Evolutionary conservation across 495 filamentous ascomycete species (phyloP).

Genomic region (Penicillium taxi): DNA sequence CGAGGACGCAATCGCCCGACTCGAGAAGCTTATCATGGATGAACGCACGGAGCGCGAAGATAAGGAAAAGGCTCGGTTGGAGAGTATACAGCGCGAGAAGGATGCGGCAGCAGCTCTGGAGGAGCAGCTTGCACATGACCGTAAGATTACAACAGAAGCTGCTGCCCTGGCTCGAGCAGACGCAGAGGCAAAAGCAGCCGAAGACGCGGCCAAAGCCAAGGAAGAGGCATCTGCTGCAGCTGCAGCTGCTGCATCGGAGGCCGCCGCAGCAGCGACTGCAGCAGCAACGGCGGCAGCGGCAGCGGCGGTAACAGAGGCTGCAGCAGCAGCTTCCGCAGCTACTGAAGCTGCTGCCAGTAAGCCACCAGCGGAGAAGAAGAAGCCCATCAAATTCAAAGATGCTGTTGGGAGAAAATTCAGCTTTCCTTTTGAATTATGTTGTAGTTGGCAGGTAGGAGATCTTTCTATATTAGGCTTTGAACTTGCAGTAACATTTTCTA

Average conservation of each 20-base stretch:
- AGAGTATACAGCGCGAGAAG: slow-evolving; percentile 36
- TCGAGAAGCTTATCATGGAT: slow-evolving; percentile 47
- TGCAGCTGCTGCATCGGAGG: slow-evolving; percentile 19
- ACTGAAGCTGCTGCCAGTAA: slow-evolving; percentile 9
- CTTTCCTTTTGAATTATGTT: slow-evolving; percentile 74
- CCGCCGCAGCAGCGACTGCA: slow-evolving; percentile 15
- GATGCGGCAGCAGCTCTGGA: slow-evolving; percentile 47
- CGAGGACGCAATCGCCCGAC: slow-evolving; percentile 44
- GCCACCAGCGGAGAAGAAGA: slow-evolving; percentile 44
- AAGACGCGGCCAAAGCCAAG: slow-evolving; percentile 20
- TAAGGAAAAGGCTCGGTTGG: slow-evolving; percentile 35
- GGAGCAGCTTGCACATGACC: slow-evolving; percentile 39
- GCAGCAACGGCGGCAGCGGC: slow-evolving; percentile 11
- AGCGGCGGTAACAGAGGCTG: slow-evolving; percentile 3
- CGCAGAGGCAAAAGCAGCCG: slow-evolving; percentile 18
- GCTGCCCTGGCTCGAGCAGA: slow-evolving; percentile 37
- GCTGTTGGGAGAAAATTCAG: slow-evolving; percentile 79
- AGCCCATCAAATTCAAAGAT: slow-evolving; percentile 76
- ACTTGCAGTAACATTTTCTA: slow-evolving; percentile 17
- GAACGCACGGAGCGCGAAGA: slow-evolving; percentile 38
- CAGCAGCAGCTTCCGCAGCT: slow-evolving; percentile 4
- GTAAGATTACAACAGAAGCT: slow-evolving; percentile 33
- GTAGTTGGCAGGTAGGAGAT: slow-evolving; percentile 65
- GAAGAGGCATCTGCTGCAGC: slow-evolving; percentile 22
- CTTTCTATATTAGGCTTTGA: not conserved